Evolutionary conservation across 495 filamentous ascomycete species (phyloP).

Genomic region (Astrothelium macrocarpum): DNA sequence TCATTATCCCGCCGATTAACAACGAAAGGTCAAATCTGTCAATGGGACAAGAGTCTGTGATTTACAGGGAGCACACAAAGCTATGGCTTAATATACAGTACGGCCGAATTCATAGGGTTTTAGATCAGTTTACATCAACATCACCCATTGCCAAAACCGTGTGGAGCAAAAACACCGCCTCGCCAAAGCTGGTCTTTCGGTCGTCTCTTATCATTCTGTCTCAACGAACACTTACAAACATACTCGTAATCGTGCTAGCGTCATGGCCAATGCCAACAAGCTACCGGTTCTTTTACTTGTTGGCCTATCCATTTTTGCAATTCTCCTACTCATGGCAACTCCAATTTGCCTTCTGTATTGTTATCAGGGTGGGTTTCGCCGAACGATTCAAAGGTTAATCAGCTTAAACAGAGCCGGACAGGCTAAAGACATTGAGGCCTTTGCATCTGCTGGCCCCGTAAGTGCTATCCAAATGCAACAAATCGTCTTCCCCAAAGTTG

Average conservation of each 20-base stretch:
- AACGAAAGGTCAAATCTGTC: neutral
- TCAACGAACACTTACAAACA: neutral
- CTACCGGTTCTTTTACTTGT: neutral
- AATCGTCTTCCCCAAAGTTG: neutral
- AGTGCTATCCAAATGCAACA: neutral
- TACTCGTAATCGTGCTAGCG: neutral
- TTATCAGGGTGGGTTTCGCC: neutral
- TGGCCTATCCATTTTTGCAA: neutral
- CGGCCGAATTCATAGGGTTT: neutral
- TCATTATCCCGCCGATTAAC: neutral
- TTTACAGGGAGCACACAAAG: no score
- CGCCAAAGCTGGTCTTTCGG: constrained; percentile 1
- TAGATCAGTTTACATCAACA: neutral
- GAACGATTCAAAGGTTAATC: neutral
- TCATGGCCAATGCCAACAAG: neutral
- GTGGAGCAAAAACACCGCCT: neutral
- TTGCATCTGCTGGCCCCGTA: neutral
- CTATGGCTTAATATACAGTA: neutral
- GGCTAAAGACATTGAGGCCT: neutral
- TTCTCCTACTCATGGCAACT: neutral
- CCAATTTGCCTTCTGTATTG: neutral
- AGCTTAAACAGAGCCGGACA: neutral
- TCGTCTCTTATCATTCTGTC: neutral
- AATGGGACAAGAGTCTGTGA: neutral
- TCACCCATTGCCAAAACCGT: neutral